Percentiles rank a stretch among this genome's conserved stretches.
Evolutionary conservation across 2,329 filamentous ascomycete genomes (phyloP).

Genomic region (Aspergillus pseudoglaucus): DNA sequence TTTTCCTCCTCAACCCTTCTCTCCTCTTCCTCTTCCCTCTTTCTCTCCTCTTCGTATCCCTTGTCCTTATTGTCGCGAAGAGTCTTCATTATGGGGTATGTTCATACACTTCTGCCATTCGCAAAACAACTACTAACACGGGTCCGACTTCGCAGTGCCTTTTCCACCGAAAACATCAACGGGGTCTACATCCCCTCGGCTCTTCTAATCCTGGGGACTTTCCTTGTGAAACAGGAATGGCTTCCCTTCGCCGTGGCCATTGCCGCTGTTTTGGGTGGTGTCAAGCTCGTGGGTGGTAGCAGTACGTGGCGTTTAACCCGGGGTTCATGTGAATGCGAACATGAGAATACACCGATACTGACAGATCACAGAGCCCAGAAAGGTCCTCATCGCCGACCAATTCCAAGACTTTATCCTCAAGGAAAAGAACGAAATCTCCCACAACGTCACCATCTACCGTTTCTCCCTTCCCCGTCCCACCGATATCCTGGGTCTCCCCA

Average conservation of each 20-base stretch:
- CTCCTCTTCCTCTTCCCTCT: conserved; percentile 6
- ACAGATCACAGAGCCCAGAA: conserved; percentile 59
- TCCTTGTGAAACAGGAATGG: conserved; percentile 74
- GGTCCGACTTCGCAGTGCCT: conserved; percentile 14
- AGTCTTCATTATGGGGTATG: conserved; percentile 25
- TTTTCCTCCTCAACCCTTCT: conserved; percentile 1
- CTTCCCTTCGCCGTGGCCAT: conserved; percentile 62
- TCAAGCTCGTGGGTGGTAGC: conserved; percentile 63
- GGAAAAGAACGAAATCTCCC: conserved; percentile 91
- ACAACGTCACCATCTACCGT: conserved; percentile 98
- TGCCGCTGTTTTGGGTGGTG: conserved; percentile 59
- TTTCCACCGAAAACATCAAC: conserved; percentile 56
- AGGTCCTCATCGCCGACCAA: conserved; percentile 74
- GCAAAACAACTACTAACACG: too few species aligned
- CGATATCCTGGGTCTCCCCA: conserved; percentile 87
- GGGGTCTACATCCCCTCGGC: conserved; percentile 79
- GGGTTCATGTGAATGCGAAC: not conserved
- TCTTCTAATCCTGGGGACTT: conserved; percentile 67
- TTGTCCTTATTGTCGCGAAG: conserved; percentile 3
- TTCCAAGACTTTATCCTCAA: conserved; percentile 92
- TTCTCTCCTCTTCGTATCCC: conserved; percentile 5
- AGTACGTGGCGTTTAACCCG: conserved; percentile 25
- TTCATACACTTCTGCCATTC: not conserved
- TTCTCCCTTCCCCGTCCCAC: conserved; percentile 73
- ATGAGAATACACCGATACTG: not conserved